A percentile compares a stretch with the other conserved stretches of the same genome.
phyloP scores from a whole-genome alignment of 129 eudicot species.

The Flaveria bidentis region DNA sequence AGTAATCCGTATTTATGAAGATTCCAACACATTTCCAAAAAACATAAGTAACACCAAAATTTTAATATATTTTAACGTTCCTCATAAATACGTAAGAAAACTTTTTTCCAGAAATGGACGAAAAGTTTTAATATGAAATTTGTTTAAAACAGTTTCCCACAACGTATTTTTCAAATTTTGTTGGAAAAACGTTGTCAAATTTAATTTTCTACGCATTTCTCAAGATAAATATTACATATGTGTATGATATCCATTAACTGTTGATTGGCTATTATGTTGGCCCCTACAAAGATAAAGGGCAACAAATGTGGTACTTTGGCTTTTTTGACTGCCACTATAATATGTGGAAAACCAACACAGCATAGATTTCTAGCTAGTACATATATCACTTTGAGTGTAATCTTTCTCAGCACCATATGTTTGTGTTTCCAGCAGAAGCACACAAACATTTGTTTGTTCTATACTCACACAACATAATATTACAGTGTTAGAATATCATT shows the following conservation, averaged over 20 bases:
- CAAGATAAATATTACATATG: not conserved
- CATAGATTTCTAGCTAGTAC: conserved; percentile 27
- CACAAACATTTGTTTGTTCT: conserved; percentile 31
- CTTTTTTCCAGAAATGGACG: no score
- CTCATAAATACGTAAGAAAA: no score
- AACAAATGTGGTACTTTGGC: conserved; percentile 30
- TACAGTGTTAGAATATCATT: not conserved
- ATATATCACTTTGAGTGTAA: conserved; percentile 29
- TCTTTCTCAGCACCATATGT: conserved; percentile 41
- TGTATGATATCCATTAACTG: conserved; percentile 10
- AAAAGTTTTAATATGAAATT: no score
- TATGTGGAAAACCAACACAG: conserved; percentile 41
- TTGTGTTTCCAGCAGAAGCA: conserved; percentile 28
- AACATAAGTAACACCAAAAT: no score
- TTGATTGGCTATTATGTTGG: conserved; percentile 25
- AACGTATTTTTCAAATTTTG: no score
- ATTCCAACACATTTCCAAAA: no score
- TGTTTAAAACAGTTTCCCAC: no score
- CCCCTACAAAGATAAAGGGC: conserved; percentile 32
- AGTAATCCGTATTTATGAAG: no score
- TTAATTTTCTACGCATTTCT: no score
- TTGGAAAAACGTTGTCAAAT: no score
- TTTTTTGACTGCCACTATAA: conserved; percentile 32
- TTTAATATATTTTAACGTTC: no score
- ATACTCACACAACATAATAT: conserved; percentile 4